A percentile compares a stretch with the other conserved stretches of the same genome.
Evolutionary conservation across 148 eudicot species (phyloP).

Genomic region (Spergularia bocconei): DNA sequence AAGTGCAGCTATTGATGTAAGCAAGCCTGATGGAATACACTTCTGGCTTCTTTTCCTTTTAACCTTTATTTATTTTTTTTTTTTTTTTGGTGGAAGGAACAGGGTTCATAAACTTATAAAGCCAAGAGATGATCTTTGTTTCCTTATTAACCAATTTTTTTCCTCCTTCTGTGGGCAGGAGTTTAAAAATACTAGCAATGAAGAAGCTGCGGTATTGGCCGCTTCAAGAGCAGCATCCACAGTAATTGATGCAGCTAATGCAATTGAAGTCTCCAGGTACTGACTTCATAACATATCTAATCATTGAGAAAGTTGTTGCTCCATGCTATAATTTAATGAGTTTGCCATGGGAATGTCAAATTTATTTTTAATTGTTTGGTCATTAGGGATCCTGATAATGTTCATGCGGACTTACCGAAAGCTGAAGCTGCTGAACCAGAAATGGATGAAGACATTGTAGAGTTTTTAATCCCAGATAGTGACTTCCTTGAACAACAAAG

Average conservation of each 20-base stretch:
- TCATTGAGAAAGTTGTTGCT: neutral
- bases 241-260: constrained; percentile 89
- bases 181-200: constrained; percentile 57
- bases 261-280: constrained; percentile 76
- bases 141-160: neutral
- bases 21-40: neutral
- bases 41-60: neutral
- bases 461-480: constrained; percentile 62
- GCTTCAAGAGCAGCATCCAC: constrained; percentile 91
- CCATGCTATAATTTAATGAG: neutral
- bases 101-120: neutral
- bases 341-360: constrained; percentile 28
- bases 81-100: neutral
- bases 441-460: constrained; percentile 51
- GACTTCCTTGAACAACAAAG: constrained; percentile 60
- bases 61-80: no score
- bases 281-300: constrained; percentile 8
- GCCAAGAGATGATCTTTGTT: no score
- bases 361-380: constrained; percentile 27
- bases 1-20: constrained; percentile 85
- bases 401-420: constrained; percentile 34
- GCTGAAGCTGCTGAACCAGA: constrained; percentile 47
- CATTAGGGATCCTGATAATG: constrained; percentile 43
- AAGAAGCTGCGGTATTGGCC: constrained; percentile 85
- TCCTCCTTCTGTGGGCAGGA: constrained; percentile 39